Evolutionary conservation across 257 asterid species (phyloP).

Genomic region (Gentiana macrophylla): DNA sequence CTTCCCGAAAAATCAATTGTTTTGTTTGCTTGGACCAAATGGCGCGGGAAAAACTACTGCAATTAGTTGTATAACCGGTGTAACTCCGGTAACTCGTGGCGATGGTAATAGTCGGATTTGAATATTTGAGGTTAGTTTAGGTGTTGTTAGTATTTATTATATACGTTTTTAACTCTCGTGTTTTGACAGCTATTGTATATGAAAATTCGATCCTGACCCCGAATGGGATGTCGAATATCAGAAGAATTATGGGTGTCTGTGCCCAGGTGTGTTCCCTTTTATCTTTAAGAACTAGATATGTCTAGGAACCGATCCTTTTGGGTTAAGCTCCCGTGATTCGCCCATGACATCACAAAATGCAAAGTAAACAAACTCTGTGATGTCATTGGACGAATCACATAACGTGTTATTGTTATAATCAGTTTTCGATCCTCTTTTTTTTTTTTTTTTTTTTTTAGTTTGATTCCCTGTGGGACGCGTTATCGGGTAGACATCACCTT

Average conservation of each 20-base stretch:
- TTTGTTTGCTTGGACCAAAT: constrained; percentile 32
- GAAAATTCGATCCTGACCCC: constrained; percentile 24
- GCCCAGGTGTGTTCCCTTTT: constrained; percentile 16
- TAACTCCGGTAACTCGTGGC: constrained; percentile 24
- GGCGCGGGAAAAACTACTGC: constrained; percentile 38
- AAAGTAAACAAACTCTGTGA: background rate
- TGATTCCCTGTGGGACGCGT: constrained; percentile 27
- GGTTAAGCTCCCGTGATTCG: too few relatives aligned
- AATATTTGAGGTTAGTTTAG: background rate
- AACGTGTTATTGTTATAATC: too few relatives aligned
- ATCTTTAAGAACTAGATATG: too few relatives aligned
- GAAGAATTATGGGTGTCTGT: constrained; percentile 30
- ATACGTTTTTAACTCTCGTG: background rate
- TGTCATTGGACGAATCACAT: too few relatives aligned
- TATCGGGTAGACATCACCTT: constrained; percentile 29
- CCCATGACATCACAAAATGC: background rate
- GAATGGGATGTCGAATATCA: constrained; percentile 19
- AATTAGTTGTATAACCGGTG: constrained; percentile 35
- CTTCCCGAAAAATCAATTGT: constrained; percentile 28
- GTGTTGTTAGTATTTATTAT: too few relatives aligned
- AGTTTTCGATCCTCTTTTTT: too few relatives aligned
- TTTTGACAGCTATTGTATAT: constrained; percentile 8
- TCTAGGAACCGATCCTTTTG: too few relatives aligned
- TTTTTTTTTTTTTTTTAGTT: constrained; percentile 10
- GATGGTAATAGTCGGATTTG: constrained; percentile 18